A percentile compares a stretch with the other conserved stretches of the same genome.
Evolutionary conservation across 495 filamentous ascomycete genomes (phyloP).

Genomic region (Tuber indicum): DNA sequence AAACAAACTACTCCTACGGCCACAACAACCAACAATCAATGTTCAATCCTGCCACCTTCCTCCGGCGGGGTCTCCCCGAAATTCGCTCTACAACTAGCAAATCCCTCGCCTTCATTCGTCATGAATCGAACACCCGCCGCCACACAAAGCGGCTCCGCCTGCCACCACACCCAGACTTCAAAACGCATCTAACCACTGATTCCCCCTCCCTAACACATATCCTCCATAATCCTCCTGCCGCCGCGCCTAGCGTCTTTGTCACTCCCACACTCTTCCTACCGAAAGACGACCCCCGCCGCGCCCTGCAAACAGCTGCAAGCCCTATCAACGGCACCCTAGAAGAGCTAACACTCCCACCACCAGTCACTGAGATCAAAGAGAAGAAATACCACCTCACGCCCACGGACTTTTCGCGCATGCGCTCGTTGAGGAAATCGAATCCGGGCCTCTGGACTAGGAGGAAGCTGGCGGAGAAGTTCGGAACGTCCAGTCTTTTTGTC

Average conservation of each 20-base stretch:
- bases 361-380: slow-evolving; percentile 48
- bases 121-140: slow-evolving; percentile 35
- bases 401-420: slow-evolving; percentile 70
- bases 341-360: slow-evolving; percentile 49
- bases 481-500: slow-evolving; percentile 26
- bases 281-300: slow-evolving; percentile 62
- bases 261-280: slow-evolving; percentile 91
- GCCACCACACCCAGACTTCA: slow-evolving; percentile 36
- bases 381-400: slow-evolving; percentile 71
- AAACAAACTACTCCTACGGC: neutral
- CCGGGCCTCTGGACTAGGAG: slow-evolving; percentile 67
- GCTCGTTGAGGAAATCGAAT: slow-evolving; percentile 68
- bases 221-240: slow-evolving; percentile 92
- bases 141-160: slow-evolving; percentile 37
- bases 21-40: slow-evolving; percentile 14
- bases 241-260: slow-evolving; percentile 69
- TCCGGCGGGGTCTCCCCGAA: slow-evolving; percentile 16
- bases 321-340: slow-evolving; percentile 18
- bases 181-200: slow-evolving; percentile 55
- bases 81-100: neutral
- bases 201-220: slow-evolving; percentile 56
- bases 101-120: slow-evolving; percentile 18
- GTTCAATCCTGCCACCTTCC: slow-evolving; percentile 22
- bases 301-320: slow-evolving; percentile 46
- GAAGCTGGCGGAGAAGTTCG: slow-evolving; percentile 42